Conservation (phyloP, 176 grass and related monocot genomes). For the Stipa capillata region DNA sequence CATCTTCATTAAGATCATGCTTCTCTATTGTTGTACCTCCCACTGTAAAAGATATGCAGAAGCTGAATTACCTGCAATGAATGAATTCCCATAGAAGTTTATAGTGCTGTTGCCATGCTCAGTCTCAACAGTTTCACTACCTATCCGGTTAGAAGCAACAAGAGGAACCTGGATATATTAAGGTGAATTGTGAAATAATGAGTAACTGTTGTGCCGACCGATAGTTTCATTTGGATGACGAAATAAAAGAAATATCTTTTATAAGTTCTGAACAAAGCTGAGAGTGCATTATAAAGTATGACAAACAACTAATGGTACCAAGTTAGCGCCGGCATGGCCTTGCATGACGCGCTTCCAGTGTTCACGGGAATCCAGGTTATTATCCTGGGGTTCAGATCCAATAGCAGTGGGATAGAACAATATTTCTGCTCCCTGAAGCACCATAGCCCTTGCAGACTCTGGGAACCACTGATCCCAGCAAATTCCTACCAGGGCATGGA, state of each 20-base stretch:
- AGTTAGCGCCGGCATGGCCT: constrained; percentile 91
- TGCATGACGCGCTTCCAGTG: constrained; percentile 99
- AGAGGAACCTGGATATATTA: constrained; percentile 65
- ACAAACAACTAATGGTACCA: constrained; percentile 38
- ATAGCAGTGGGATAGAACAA: constrained; percentile 90
- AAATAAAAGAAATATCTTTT: background rate
- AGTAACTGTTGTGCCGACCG: background rate
- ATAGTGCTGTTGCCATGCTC: constrained; percentile 85
- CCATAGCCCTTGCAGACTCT: constrained; percentile 87
- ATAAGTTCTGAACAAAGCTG: background rate
- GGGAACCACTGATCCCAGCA: constrained; percentile 99
- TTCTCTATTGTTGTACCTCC: background rate
- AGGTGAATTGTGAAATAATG: background rate
- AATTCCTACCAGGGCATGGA: constrained; percentile 38
- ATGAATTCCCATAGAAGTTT: constrained; percentile 81
- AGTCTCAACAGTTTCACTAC: constrained; percentile 75
- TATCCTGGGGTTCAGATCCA: constrained; percentile 88
- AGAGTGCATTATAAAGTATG: background rate
- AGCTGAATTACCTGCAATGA: constrained; percentile 58
- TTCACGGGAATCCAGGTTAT: constrained; percentile 60
- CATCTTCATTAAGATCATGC: background rate
- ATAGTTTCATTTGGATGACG: background rate
- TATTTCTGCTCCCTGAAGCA: constrained; percentile 72
- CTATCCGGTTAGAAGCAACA: constrained; percentile 83
- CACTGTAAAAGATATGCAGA: background rate